Conservation (phyloP, 257 asterid species). For the Gentiana straminea region DNA sequence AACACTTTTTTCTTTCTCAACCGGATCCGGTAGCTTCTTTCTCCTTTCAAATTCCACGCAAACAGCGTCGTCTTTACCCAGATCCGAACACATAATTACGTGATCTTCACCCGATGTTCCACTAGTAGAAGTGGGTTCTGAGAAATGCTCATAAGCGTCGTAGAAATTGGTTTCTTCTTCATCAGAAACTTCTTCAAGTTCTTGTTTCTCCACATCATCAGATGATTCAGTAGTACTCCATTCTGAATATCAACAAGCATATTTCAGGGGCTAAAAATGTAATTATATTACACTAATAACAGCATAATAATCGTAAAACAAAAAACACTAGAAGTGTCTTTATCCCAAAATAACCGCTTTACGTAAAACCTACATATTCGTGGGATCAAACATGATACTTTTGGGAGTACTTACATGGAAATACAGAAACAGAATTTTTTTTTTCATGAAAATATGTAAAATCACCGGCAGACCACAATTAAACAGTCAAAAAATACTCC, state of each 20-base stretch:
- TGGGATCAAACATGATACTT: too few relatives aligned
- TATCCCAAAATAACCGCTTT: too few relatives aligned
- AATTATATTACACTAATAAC: too few relatives aligned
- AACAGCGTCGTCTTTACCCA: slow-evolving; percentile 14
- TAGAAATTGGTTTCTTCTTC: slow-evolving; percentile 68
- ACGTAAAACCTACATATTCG: too few relatives aligned
- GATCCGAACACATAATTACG: slow-evolving; percentile 20
- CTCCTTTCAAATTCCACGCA: slow-evolving; percentile 49
- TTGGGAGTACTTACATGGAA: too few relatives aligned
- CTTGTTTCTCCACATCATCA: slow-evolving; percentile 88
- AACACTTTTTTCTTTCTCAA: slow-evolving; percentile 84
- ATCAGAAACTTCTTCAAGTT: slow-evolving; percentile 78
- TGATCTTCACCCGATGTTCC: slow-evolving; percentile 28
- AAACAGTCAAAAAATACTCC: too few relatives aligned
- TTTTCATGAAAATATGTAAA: too few relatives aligned
- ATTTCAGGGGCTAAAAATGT: neutral
- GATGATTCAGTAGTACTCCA: slow-evolving; percentile 97
- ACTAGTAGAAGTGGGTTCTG: slow-evolving; percentile 27
- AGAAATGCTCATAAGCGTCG: slow-evolving; percentile 59
- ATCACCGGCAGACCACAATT: too few relatives aligned
- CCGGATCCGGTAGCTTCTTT: slow-evolving; percentile 76
- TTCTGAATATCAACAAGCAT: slow-evolving; percentile 32
- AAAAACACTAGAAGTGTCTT: too few relatives aligned
- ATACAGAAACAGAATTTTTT: too few relatives aligned
- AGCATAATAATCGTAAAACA: too few relatives aligned